Base-by-base conservation (phyloP, 345 rosid genomes). In the Schrenkiella parvula region DNA sequence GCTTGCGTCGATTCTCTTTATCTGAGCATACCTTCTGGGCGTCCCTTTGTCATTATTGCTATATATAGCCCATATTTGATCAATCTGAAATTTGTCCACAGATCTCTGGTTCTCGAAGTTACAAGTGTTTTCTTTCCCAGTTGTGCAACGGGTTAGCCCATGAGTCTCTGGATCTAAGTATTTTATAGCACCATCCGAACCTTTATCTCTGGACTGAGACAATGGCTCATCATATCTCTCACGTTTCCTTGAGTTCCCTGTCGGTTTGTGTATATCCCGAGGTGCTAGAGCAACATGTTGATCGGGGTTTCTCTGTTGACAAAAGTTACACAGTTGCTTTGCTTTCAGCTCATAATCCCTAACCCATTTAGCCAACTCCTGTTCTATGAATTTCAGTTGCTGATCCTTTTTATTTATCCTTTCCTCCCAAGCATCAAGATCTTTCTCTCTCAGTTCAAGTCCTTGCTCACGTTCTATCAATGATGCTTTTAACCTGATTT, bases 11-110 rank as follows among this genome's bases (percentile, higher is more conserved):
- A 84, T 82, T 61, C 51, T 68, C 78, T 73, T 82, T 55, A 86
- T 76, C 66, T 72, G 83, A 60, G 62, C 84, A 73, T 86, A 86
- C 47, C 43, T 70, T 77, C 57, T 84, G 2, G 87, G 87, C 67
- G 79, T 64, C 71, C 69, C 76, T 73, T 80, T 79, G 12, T 50
- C 66, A 64, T 50, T 63, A 64, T 50, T 63, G 17, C 76, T 70
- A 50, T 65, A 77, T 4, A 84, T 10, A 38, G 87, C 84, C 91
- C 91, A 86, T 22, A 84, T 53, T 70, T 86, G 88, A 74, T 28
- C 70, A 44, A 59, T 28, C 57, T 64, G 52, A 53, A 84, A 86
- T 21, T 79, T 84, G 43, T 80, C 86, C 76, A 21, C 65, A 2
- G 80, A 73, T 76, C 67, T 83, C 68, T 73, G 82, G 25, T 8